A percentile compares a stretch with the other conserved stretches of the same genome.
Conservation (phyloP, 768 basidiomycete genomes). For the Pleurotus citrinopileatus region DNA sequence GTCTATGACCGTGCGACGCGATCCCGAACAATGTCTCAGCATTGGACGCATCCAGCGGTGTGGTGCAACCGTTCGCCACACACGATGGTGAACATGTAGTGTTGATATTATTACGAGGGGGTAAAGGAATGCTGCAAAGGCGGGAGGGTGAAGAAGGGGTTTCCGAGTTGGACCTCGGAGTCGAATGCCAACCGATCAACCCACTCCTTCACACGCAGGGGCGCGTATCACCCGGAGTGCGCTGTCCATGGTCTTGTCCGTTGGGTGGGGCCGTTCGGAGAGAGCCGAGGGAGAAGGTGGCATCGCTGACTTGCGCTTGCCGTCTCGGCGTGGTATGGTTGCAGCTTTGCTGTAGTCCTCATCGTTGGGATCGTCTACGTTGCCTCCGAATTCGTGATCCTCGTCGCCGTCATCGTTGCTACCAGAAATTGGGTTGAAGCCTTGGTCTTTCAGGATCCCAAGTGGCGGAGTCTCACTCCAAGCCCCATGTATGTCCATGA, state of each 20-base stretch:
- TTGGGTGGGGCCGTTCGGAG: background rate
- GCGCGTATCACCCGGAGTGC: constrained; percentile 3
- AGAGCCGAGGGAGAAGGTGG: background rate
- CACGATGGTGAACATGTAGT: background rate
- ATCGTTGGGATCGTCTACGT: too few relatives aligned
- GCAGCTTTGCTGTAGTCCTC: background rate
- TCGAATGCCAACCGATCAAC: constrained; percentile 1
- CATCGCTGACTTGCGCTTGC: background rate
- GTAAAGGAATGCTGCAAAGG: background rate
- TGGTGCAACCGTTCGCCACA: background rate
- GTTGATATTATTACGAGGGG: background rate
- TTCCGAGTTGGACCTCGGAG: background rate
- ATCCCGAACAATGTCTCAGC: too few relatives aligned
- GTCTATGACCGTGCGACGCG: too few relatives aligned
- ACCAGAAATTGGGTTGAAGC: background rate
- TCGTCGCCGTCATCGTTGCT: background rate
- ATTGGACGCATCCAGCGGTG: background rate
- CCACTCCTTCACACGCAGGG: constrained; percentile 5
- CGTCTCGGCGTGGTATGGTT: background rate
- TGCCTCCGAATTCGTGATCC: too few relatives aligned
- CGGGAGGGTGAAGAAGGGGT: too few relatives aligned
- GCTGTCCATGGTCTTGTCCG: background rate
- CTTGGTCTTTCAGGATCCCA: background rate
- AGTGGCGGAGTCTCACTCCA: background rate
- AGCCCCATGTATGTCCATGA: background rate